A percentile compares a stretch with the other conserved stretches of the same genome.
These are phyloP conservation scores for Saturnispora galanensis DNA, from an alignment of 805 yeast genomes.

Conservation along the genomic window DNA sequence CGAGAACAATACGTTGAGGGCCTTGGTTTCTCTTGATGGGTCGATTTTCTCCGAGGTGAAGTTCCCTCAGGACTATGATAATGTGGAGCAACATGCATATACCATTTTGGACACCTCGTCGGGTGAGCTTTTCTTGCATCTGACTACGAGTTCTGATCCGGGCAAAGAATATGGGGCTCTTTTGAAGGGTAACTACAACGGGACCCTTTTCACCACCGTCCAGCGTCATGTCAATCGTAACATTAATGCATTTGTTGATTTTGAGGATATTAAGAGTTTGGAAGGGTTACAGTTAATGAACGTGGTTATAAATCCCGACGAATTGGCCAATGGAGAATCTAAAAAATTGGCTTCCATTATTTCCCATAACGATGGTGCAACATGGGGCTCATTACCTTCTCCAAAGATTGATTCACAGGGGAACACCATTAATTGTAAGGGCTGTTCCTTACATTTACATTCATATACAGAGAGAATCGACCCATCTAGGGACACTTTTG, in stretches of 20 bases:
- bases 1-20: slow-evolving; percentile 45
- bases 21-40: slow-evolving; percentile 76
- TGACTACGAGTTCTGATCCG: slow-evolving; percentile 47
- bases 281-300: slow-evolving; percentile 82
- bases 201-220: slow-evolving; percentile 71
- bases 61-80: slow-evolving; percentile 59
- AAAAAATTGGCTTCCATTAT: slow-evolving; percentile 64
- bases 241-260: slow-evolving; percentile 69
- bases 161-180: slow-evolving; percentile 65
- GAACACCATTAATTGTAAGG: slow-evolving; percentile 38
- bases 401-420: slow-evolving; percentile 60
- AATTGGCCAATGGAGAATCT: slow-evolving; percentile 24
- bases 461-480: slow-evolving; percentile 86
- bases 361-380: slow-evolving; percentile 85
- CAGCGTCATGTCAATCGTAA: slow-evolving; percentile 69
- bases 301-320: slow-evolving; percentile 47
- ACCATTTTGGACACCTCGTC: slow-evolving; percentile 70
- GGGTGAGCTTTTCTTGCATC: slow-evolving; percentile 70
- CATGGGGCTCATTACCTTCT: slow-evolving; percentile 66
- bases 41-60: slow-evolving; percentile 61
- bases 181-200: slow-evolving; percentile 83
- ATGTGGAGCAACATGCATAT: slow-evolving; percentile 57
- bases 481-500: slow-evolving; percentile 63
- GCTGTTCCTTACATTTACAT: slow-evolving; percentile 77
- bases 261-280: slow-evolving; percentile 68